A percentile compares a stretch with the other conserved stretches of the same genome.
phyloP scores from a whole-genome alignment of 176 grass and related monocot genomes.

The Chrysopogon serrulatus region DNA sequence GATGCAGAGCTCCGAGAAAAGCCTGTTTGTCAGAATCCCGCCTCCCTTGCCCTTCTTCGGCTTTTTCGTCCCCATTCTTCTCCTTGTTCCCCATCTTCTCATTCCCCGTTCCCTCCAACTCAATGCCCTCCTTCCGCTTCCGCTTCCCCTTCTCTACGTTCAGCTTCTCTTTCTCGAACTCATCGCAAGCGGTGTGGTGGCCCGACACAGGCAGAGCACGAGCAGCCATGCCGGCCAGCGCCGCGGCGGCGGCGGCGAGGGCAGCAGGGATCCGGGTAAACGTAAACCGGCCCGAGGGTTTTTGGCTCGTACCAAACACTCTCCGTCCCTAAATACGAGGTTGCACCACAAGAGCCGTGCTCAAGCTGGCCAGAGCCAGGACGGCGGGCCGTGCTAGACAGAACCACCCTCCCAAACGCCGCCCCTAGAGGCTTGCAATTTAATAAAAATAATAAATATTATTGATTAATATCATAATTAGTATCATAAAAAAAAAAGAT shows the following conservation, averaged over 20 bases:
- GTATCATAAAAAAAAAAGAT: too few species aligned
- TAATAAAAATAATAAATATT: too few species aligned
- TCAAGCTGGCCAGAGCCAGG: too few species aligned
- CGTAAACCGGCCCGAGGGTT: neutral
- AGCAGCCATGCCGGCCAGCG: too few species aligned
- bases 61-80: neutral
- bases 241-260: too few species aligned
- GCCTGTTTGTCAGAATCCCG: constrained; percentile 32
- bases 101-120: neutral
- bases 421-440: too few species aligned
- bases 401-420: too few species aligned
- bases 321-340: too few species aligned
- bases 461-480: too few species aligned
- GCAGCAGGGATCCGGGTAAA: neutral
- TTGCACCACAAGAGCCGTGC: too few species aligned
- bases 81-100: neutral
- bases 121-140: neutral
- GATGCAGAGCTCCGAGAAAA: constrained; percentile 50
- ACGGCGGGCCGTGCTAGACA: too few species aligned
- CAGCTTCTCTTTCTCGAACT: neutral
- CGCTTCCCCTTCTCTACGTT: neutral
- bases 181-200: neutral
- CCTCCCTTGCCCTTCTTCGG: neutral
- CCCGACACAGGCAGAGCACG: neutral
- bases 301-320: too few species aligned